phyloP scores from a whole-genome alignment of 2,329 filamentous ascomycete genomes.

The Stachybotrys chartarum region DNA sequence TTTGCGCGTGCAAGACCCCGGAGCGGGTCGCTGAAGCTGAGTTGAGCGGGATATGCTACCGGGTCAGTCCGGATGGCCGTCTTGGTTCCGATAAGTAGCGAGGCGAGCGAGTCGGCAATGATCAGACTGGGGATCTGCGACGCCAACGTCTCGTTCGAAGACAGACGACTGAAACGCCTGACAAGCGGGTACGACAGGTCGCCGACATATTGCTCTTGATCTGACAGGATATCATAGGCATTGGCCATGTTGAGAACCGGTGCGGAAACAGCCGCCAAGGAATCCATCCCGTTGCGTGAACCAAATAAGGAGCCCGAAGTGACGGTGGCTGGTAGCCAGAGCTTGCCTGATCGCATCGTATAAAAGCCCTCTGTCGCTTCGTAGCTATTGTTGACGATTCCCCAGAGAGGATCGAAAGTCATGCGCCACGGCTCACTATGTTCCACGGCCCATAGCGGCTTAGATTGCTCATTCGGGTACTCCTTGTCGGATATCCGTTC shows the following conservation, averaged over 20 bases:
- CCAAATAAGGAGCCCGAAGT: neutral
- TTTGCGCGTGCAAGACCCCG: neutral
- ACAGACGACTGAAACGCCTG: neutral
- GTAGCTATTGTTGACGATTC: neutral
- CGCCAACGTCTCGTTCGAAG: neutral
- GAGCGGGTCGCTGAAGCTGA: neutral
- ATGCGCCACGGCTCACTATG: neutral
- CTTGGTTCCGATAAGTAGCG: neutral
- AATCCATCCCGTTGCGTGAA: neutral
- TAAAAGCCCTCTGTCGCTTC: neutral
- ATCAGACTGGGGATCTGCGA: neutral
- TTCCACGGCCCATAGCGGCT: neutral
- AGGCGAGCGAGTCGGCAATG: neutral
- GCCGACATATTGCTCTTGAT: neutral
- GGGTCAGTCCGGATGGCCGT: neutral
- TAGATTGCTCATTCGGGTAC: neutral
- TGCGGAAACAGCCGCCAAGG: neutral
- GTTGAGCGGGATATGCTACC: neutral
- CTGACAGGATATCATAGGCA: neutral
- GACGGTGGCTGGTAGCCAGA: neutral
- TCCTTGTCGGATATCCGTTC: neutral
- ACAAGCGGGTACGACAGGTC: neutral
- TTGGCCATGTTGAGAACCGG: neutral
- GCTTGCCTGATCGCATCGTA: neutral
- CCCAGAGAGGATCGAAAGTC: neutral